Base-by-base conservation (phyloP, 2,329 filamentous ascomycete species). In the Fusarium virguliforme region DNA sequence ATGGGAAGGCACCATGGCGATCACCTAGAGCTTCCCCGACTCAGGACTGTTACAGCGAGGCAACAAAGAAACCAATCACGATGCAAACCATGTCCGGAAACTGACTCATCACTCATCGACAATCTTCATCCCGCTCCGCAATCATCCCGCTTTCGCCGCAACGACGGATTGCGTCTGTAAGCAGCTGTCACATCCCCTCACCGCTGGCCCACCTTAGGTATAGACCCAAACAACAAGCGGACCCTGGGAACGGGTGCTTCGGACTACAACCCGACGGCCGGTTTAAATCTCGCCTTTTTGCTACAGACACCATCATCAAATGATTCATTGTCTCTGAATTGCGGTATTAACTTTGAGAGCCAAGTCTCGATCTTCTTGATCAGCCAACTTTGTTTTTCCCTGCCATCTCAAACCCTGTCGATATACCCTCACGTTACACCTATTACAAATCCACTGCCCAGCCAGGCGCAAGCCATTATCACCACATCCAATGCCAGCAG, bases 401-500 rank as follows among this genome's bases (percentile, higher is more conserved):
- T 30, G 48, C 28, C 7, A 4, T 48, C 24, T 54, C 35, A 8
- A 34, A 18, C n/a, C 26, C 22, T 26, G 12, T 58, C 48, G 30
- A 37, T 38, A 53, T 15, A 38, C 46, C 28, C n/a, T 32, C 18
- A 54, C 30, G 26, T 35, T 48, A 30, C 38, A 34, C 48, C 7
- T 32, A 71, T 73, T 67, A 70, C 66, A 65, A 73, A 73, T 70
- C 65, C 50, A 62, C 10, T 18, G 18, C 24, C 13, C 51, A 56
- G n/a, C 63, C 59, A 35, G 34, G 34, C 59, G n/a, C 54, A 35
- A 62, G 43, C 57, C 51, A 63, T 62, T 6, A 18, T 48, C 26
- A 18, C 54, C 63, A 61, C 53, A 15, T 28, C 43, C 43, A 48
- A 74, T 75, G 73, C 68, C 74, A 71, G 81, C 82, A 79, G 74